Base-by-base conservation (phyloP, 2,329 filamentous ascomycete genomes). In the Trichophyton benhamiae region DNA sequence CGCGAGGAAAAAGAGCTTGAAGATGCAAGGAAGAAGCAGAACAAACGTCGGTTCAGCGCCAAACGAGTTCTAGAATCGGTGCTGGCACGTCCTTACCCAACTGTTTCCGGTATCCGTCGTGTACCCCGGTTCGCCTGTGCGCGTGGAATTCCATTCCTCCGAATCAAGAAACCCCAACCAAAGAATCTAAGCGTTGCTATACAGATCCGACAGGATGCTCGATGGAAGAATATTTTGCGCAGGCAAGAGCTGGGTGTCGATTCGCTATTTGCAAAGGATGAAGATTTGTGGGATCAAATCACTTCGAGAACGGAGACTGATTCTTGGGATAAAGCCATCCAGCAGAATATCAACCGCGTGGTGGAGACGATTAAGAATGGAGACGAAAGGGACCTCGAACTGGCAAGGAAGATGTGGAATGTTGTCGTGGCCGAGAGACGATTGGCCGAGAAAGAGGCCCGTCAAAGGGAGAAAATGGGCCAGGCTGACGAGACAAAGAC, bases 131-230 rank as follows among this genome's bases (percentile, higher is more conserved):
- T 77, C 11, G 74, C 77, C 44, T 74, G 70, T 65, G 75, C 75
- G 11, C 71, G 74, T 6, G 75, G 75, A 13, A 61, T 78, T 9
- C 75, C 76, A 1, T 72, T 77, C 49, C 65, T 78, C 55, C 73
- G 75, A 57, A 75, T 77, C 58, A 75, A 76, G 58, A 78, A 78
- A 57, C 76, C 76, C 1, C 74, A 77, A 59, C 75, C 76, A 7
- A 69, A 68, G 62, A 71, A 69, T 59, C 63, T 78, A 25, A 76
- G 72, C 55, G 66, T 70, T 3, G 67, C 75, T 1, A 67, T 78
- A 60, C 69, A 69, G 53, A 67, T 65, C 33, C 75, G 75, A 58
- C 67, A 75, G 17, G 67, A 67, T 8, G 71, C 66, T 20, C 71
- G 75, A 20, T 70, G 70, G 68, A 70, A 69, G 8, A 66, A 68